Conservation (phyloP, 257 asterid species). For the Salvia splendens region DNA sequence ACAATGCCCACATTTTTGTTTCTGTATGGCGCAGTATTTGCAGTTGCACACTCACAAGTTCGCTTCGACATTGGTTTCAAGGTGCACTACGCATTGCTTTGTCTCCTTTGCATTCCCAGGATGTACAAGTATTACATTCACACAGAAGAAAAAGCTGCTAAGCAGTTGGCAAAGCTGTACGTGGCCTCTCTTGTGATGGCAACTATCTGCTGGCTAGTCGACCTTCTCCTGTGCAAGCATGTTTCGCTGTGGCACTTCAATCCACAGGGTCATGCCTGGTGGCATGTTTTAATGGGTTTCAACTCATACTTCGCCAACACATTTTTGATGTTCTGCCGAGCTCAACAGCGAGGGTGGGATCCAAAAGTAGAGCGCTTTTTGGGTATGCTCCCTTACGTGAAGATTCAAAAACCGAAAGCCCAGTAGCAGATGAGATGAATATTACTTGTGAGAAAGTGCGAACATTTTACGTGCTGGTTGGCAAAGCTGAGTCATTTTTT, state of each 20-base stretch:
- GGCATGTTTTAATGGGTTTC: conserved; percentile 90
- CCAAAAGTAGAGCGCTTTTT: conserved; percentile 65
- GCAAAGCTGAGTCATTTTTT: conserved; percentile 34
- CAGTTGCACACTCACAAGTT: conserved; percentile 69
- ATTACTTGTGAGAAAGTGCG: conserved; percentile 26
- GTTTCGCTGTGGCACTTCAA: conserved; percentile 56
- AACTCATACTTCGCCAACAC: conserved; percentile 87
- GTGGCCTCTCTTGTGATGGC: conserved; percentile 55
- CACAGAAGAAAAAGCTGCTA: conserved; percentile 76
- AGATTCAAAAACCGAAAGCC: conserved; percentile 76
- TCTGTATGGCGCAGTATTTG: conserved; percentile 82
- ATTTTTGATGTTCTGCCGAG: conserved; percentile 93
- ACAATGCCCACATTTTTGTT: conserved; percentile 94
- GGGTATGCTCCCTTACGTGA: conserved; percentile 72
- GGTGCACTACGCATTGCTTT: conserved; percentile 79
- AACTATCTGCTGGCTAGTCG: conserved; percentile 73
- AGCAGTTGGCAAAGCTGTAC: conserved; percentile 74
- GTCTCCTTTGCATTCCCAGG: conserved; percentile 94
- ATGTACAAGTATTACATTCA: conserved; percentile 85
- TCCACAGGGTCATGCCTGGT: conserved; percentile 93
- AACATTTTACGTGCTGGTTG: conserved; percentile 34
- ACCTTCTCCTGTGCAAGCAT: conserved; percentile 61
- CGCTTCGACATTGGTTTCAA: conserved; percentile 71
- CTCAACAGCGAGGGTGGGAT: conserved; percentile 86
- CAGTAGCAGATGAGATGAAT: conserved; percentile 37